phyloP scores from a whole-genome alignment of 1,284 basidiomycete genomes.

The Tilletiopsis washingtonensis region DNA sequence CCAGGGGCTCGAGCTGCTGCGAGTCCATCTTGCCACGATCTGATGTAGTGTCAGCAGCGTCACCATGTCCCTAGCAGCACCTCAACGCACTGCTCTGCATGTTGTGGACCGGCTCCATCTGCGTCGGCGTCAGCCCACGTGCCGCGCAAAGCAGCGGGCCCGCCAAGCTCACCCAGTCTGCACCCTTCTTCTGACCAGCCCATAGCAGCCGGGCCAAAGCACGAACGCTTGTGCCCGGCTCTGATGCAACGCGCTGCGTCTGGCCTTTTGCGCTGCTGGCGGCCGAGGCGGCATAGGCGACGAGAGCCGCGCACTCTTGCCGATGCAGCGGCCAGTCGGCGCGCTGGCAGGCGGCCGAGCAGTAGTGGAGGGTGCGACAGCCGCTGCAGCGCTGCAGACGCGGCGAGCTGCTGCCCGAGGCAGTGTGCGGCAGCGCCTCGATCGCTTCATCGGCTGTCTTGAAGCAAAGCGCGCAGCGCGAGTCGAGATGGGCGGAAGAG shows the following conservation, averaged over 20 bases:
- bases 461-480: background rate
- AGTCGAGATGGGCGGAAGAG: background rate
- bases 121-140: no score
- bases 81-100: background rate
- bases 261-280: background rate
- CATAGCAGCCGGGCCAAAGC: conserved; percentile 10
- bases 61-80: background rate
- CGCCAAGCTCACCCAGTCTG: background rate
- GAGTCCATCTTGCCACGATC: conserved; percentile 57
- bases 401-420: background rate
- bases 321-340: conserved; percentile 9
- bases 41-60: background rate
- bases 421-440: no score
- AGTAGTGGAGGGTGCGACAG: conserved; percentile 12
- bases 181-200: background rate
- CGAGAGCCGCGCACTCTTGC: conserved; percentile 11
- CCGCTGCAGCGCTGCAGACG: background rate
- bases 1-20: conserved; percentile 63
- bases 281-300: background rate
- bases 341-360: conserved; percentile 7
- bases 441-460: no score
- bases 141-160: background rate
- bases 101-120: conserved; percentile 1
- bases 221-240: conserved; percentile 7
- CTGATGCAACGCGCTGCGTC: background rate